Evolutionary conservation across 306 rosid species (phyloP), one percentile per base, ranked within the genome.

Genomic region (Datisca glomerata): DNA sequence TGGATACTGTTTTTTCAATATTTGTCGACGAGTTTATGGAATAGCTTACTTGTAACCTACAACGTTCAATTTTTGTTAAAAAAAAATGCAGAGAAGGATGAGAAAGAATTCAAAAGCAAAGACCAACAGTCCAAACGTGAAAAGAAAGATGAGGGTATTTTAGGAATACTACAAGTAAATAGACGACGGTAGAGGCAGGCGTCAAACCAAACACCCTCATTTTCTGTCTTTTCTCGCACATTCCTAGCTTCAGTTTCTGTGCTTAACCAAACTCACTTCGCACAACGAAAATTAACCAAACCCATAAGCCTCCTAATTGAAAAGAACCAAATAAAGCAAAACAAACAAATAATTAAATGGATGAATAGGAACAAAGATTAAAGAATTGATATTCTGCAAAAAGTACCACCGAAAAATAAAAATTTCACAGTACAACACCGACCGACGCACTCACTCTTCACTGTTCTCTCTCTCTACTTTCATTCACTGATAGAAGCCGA

Each of bases 401-500:
- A n/a, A n/a, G n/a, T n/a, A n/a, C n/a, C 43, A 28, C 40, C 41
- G 3, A 7, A n/a, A 18, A 21, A 17, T 22, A 20, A 41, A 49
- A 33, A 25, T 18, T 28, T 17, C 12, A 44, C 27, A 35, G 16
- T 21, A 16, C 42, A 12, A 50, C 51, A 52, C 74, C 74, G 68
- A 67, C 65, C 59, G 35, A 36, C 25, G n/a, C 36, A 56, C 43
- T 49, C 8, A 6, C 56, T 21, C 34, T 27, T 43, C 59, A 13
- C 59, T 21, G 33, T 51, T 48, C 21, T 51, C 51, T 40, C 35
- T 40, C 61, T 50, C 18, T 45, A 43, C 65, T 65, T 25, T 53
- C 53, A 28, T 32, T 33, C 64, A n/a, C n/a, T n/a, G n/a, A 66
- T 64, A 57, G 74, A 84, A 80, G 45, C 66, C 60, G 94, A 84